Evolutionary conservation across 768 basidiomycete species (phyloP), one percentile per base, ranked within the genome.

Genomic region (Favolaschia claudopus): DNA sequence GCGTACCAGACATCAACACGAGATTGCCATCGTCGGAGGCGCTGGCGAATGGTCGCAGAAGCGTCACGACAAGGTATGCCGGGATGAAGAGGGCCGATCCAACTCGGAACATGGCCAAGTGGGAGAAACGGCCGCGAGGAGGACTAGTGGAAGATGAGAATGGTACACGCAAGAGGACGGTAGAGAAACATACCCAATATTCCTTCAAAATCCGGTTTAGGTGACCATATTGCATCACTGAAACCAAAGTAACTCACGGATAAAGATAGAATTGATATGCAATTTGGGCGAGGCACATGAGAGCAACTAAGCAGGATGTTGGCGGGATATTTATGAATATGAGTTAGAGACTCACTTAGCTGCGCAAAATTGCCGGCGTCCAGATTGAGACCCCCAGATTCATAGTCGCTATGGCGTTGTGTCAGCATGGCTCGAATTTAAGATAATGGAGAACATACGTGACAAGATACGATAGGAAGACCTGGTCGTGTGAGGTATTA

Each of bases 261-360:
- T 95, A 95, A 32, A 93, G 82, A 69, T 93, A 87, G 70, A 94
- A 95, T 68, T 95, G 95, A 70, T 95, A 96, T 33, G 88, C 86
- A 48, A 97, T 91, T 72, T 96, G 95, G 60, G 88, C 92, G n/a
- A 95, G 80, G 73, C 93, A 96, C 95, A 97, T 96, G 54, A 96
- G 67, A 7, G 92, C 93, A 70, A 92, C 92, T 94, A 63, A n/a
- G 32, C 46, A 55, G 32, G 10, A 63, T 46, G 37, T 52, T 29
- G 12, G 51, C 25, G 32, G 25, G 36, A 27, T 25, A 5, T 2
- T 53, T 31, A 12, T 22, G 22, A 32, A 8, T 37, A 15, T 12
- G 45, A n/a, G 20, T 62, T 27, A 65, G 42, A 4, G 33, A 76
- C 85, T 48, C 59, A 93, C 90, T 95, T 17, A 98, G 83, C 70